Evolutionary conservation across 2,329 filamentous ascomycete genomes (phyloP).

Genomic region (Hawksworthiomyces lignivorus): DNA sequence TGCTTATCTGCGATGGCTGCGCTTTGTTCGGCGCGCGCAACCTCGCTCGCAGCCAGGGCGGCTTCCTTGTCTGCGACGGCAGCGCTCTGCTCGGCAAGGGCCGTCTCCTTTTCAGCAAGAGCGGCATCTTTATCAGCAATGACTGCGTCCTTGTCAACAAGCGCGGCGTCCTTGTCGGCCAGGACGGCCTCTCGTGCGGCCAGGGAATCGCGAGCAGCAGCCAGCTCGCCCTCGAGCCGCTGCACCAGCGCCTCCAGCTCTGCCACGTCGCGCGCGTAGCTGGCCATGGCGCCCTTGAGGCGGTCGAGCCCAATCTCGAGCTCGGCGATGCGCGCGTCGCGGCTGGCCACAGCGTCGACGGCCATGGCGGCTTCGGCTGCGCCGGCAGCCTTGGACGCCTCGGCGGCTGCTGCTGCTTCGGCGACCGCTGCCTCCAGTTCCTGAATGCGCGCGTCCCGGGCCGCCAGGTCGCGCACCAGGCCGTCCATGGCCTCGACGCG

Average conservation of each 20-base stretch:
- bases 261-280: constrained; percentile 45
- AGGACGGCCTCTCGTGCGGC: too few species aligned
- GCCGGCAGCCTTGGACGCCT: too few species aligned
- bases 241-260: constrained; percentile 46
- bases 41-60: constrained; percentile 30
- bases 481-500: constrained; percentile 44
- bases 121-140: constrained; percentile 14
- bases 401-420: constrained; percentile 18
- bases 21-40: constrained; percentile 29
- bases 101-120: constrained; percentile 23
- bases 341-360: too few species aligned
- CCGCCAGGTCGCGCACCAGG: constrained; percentile 33
- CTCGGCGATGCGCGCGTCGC: constrained; percentile 32
- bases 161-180: too few species aligned
- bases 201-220: too few species aligned
- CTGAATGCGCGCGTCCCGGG: neutral
- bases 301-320: constrained; percentile 42
- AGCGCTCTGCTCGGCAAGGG: constrained; percentile 29
- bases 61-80: constrained; percentile 4
- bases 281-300: constrained; percentile 43
- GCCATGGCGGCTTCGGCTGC: too few species aligned
- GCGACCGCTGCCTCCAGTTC: constrained; percentile 9
- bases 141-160: constrained; percentile 10
- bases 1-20: constrained; percentile 25
- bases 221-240: constrained; percentile 35